Conservation (phyloP, 2,329 filamentous ascomycete genomes). For the Diaporthe sp. region DNA sequence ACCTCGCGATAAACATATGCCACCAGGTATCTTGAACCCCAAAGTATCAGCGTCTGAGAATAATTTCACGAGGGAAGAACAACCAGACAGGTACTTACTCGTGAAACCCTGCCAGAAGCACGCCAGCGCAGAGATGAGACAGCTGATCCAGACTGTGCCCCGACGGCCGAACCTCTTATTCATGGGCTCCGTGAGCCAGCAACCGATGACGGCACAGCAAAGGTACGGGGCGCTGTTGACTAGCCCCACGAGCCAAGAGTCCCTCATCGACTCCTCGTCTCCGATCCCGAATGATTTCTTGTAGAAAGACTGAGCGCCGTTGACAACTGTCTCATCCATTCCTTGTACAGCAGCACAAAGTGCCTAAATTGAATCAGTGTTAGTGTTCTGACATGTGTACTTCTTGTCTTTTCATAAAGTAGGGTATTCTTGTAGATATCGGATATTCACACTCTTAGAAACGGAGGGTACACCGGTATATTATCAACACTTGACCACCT, state of each 20-base stretch:
- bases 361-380: conserved; percentile 62
- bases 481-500: too few species aligned
- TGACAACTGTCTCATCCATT: conserved; percentile 79
- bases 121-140: conserved; percentile 65
- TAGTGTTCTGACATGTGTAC: background rate
- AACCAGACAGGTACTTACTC: conserved; percentile 37
- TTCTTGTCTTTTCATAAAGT: background rate
- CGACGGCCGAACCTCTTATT: conserved; percentile 78
- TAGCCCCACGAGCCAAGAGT: conserved; percentile 67
- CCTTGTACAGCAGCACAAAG: conserved; percentile 78
- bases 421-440: too few species aligned
- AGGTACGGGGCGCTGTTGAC: conserved; percentile 74
- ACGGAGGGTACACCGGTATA: too few species aligned
- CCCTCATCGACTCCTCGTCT: conserved; percentile 58
- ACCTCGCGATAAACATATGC: conserved; percentile 79
- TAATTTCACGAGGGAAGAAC: background rate
- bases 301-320: conserved; percentile 77
- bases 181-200: conserved; percentile 80
- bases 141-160: conserved; percentile 78
- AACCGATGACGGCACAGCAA: conserved; percentile 76
- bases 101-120: conserved; percentile 65
- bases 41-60: background rate
- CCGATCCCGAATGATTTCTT: conserved; percentile 71
- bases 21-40: conserved; percentile 62
- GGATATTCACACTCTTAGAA: too few species aligned